Evolutionary conservation across 1,284 basidiomycete genomes (phyloP).

Genomic region (Cutaneotrichosporon spelunceum): DNA sequence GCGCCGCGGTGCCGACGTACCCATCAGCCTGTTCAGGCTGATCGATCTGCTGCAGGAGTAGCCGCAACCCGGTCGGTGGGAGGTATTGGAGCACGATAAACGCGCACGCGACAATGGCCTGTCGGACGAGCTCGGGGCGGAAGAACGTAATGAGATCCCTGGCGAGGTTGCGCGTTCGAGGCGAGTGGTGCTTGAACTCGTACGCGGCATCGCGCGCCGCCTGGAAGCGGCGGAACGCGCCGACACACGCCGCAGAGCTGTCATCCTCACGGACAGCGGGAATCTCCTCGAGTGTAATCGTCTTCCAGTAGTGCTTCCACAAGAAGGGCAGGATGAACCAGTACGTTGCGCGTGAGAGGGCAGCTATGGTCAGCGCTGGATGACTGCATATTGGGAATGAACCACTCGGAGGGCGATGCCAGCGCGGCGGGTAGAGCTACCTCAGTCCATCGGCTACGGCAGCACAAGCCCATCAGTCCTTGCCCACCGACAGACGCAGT

Average conservation of each 20-base stretch:
- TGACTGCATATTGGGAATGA: not conserved
- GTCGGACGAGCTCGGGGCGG: slow-evolving; percentile 22
- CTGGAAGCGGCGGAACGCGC: slow-evolving; percentile 49
- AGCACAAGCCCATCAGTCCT: too few relatives aligned
- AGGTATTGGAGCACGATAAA: slow-evolving; percentile 54
- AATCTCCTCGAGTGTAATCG: slow-evolving; percentile 52
- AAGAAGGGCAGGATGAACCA: slow-evolving; percentile 52
- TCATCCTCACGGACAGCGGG: slow-evolving; percentile 57
- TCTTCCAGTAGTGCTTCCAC: slow-evolving; percentile 51
- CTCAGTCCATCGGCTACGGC: too few relatives aligned
- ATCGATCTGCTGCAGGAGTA: slow-evolving; percentile 54
- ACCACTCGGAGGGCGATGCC: too few relatives aligned
- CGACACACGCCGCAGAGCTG: slow-evolving; percentile 51
- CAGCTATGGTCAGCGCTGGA: slow-evolving; percentile 23
- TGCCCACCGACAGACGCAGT: too few relatives aligned
- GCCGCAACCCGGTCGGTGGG: slow-evolving; percentile 55
- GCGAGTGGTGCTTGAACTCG: slow-evolving; percentile 27
- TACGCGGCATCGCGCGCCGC: slow-evolving; percentile 27
- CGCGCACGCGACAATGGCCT: slow-evolving; percentile 51
- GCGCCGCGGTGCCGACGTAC: slow-evolving; percentile 54
- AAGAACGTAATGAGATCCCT: slow-evolving; percentile 41
- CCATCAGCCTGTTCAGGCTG: slow-evolving; percentile 35
- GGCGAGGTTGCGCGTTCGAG: slow-evolving; percentile 46
- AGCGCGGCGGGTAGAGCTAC: too few relatives aligned
- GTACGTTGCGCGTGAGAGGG: slow-evolving; percentile 50